Conservation (phyloP, 1,284 basidiomycete genomes). For the Puccinia triticina region DNA sequence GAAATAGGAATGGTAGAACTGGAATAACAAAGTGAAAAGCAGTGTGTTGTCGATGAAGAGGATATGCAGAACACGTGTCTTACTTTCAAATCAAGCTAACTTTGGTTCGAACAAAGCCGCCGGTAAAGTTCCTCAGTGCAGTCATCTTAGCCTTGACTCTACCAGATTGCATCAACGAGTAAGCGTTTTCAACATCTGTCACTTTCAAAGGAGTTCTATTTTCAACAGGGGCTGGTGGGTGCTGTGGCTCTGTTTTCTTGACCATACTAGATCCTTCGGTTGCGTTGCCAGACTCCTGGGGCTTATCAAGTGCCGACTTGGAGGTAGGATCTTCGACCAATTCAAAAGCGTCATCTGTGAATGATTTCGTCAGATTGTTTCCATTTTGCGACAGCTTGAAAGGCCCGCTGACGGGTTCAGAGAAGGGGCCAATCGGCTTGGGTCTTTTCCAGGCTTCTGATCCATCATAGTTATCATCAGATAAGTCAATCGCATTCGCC, state of each 20-base stretch:
- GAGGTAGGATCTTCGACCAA: constrained; percentile 22
- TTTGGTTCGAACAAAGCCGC: constrained; percentile 47
- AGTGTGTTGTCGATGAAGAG: too few relatives aligned
- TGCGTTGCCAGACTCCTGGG: constrained; percentile 18
- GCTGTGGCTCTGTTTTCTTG: not conserved
- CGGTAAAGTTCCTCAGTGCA: constrained; percentile 48
- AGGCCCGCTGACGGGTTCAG: constrained; percentile 33
- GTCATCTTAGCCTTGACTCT: constrained; percentile 48
- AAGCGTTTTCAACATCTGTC: constrained; percentile 48
- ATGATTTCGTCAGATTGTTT: not conserved
- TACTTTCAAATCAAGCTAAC: constrained; percentile 49
- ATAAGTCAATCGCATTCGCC: not conserved
- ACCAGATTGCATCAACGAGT: constrained; percentile 49
- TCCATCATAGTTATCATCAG: constrained; percentile 49
- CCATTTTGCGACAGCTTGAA: constrained; percentile 3
- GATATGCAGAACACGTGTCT: not conserved
- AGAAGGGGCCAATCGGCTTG: constrained; percentile 50
- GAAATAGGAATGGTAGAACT: not conserved
- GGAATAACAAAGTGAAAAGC: not conserved
- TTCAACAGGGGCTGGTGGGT: not conserved
- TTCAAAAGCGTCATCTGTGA: constrained; percentile 41
- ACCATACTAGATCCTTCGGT: not conserved
- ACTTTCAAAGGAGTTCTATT: constrained; percentile 37
- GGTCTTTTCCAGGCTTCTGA: constrained; percentile 49
- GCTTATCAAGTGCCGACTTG: not conserved